Evolutionary conservation across 495 filamentous ascomycete genomes (phyloP).

Genomic region (Hyaloscypha variabilis): DNA sequence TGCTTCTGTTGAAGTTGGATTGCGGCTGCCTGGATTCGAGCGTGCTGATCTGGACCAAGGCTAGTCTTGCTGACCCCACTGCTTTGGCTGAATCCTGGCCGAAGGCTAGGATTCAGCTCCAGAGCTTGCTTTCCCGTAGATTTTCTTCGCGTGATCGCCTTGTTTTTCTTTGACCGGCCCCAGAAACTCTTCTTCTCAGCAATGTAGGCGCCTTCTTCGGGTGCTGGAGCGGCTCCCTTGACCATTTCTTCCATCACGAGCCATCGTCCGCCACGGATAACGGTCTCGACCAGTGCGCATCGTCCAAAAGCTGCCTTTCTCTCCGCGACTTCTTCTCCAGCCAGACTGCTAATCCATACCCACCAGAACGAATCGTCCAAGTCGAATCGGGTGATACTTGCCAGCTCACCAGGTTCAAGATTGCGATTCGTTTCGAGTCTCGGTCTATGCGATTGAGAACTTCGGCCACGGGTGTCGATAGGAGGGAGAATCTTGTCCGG

Average conservation of each 20-base stretch:
- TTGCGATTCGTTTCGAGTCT: conserved; percentile 62
- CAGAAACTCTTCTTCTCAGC: conserved; percentile 94
- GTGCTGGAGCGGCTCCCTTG: conserved; percentile 86
- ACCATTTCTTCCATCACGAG: conserved; percentile 95
- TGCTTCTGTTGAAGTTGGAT: conserved; percentile 74
- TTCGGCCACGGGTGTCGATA: conserved; percentile 77
- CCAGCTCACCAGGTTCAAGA: conserved; percentile 90
- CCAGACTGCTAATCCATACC: conserved; percentile 98
- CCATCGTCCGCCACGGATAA: conserved; percentile 82
- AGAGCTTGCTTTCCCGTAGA: conserved; percentile 52
- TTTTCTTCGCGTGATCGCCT: conserved; percentile 66
- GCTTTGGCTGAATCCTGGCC: conserved; percentile 33
- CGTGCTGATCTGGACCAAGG: conserved; percentile 89
- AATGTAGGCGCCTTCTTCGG: conserved; percentile 82
- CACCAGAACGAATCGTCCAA: conserved; percentile 99
- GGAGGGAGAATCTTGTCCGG: conserved; percentile 91
- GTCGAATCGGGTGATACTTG: conserved; percentile 83
- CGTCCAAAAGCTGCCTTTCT: conserved; percentile 93
- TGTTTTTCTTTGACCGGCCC: conserved; percentile 75
- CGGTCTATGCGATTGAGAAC: conserved; percentile 84
- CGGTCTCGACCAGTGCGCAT: conserved; percentile 89
- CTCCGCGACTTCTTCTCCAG: conserved; percentile 79
- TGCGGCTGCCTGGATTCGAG: conserved; percentile 87
- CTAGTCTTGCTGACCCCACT: conserved; percentile 79
- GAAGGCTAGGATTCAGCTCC: conserved; percentile 35